Base-by-base conservation (phyloP, 345 rosid genomes). In the Cardamine resedifolia region DNA sequence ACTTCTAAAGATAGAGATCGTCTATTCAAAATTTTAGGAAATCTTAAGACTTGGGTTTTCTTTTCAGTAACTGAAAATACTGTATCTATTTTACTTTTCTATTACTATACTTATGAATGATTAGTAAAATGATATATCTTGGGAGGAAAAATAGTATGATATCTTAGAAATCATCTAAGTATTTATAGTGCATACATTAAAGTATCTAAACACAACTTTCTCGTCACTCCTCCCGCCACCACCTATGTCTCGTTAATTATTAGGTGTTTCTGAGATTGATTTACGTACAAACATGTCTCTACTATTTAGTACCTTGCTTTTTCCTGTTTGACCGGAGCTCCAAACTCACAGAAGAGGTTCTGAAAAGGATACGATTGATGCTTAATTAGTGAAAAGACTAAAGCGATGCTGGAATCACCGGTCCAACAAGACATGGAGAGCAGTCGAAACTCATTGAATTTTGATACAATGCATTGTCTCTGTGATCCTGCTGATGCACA, bases 231-330 rank as follows among this genome's bases (percentile, higher is more conserved):
- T 23, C 2, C 24, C 24, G 2, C 24, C 24, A 23, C 24, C 24
- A 23, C 24, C 1, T 23, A 2, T 23, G 2, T 23, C 24, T 23
- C 24, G 24, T 23, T 23, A 23, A n/a, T n/a, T 23, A 23, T 23
- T n/a, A n/a, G 24, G 24, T 23, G 24, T 23, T 23, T 23, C 24
- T 23, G 24, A 23, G 24, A 23, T 23, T 23, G 2, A 23, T 23
- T 18, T 80, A 48, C 75, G 61, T 24, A 9, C 64, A 39, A 23
- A 71, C 70, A 50, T 72, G 81, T 68, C 67, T 16, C 33, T 89
- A 81, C 80, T 81, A 82, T 47, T 26, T 93, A 53, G 43, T 78
- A 64, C 95, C 96, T 7, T 83, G 96, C 71, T 80, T 74, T 69
- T 68, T 78, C 82, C 59, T 91, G 80, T 89, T n/a, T n/a, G n/a